phyloP scores from a whole-genome alignment of 2,329 filamentous ascomycete genomes.

The Sphaceloma murrayae region DNA sequence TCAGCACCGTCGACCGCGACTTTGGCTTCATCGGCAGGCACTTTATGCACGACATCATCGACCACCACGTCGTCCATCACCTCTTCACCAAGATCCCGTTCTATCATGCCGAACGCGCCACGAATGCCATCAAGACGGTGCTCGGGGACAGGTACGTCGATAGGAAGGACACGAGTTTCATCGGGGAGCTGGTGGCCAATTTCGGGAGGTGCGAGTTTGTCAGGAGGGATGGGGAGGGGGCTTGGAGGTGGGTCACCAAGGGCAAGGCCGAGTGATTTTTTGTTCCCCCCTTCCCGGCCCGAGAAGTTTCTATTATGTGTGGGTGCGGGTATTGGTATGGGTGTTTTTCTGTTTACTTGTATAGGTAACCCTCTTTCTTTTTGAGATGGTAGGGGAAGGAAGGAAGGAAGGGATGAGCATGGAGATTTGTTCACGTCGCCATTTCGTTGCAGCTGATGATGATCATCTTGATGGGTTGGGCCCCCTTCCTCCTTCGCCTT shows the following conservation, averaged over 20 bases:
- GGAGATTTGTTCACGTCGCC: too few relatives aligned
- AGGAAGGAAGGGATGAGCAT: too few relatives aligned
- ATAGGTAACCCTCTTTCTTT: too few relatives aligned
- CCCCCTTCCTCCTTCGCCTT: too few relatives aligned
- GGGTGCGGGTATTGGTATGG: too few relatives aligned
- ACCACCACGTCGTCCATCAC: slow-evolving; percentile 56
- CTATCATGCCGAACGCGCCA: slow-evolving; percentile 52
- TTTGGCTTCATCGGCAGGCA: slow-evolving; percentile 56
- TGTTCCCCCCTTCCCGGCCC: too few relatives aligned
- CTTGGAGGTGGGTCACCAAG: slow-evolving; percentile 5
- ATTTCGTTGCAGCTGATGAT: too few relatives aligned
- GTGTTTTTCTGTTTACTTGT: not conserved
- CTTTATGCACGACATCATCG: slow-evolving; percentile 58
- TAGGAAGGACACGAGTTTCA: slow-evolving; percentile 43
- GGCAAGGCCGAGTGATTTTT: not conserved
- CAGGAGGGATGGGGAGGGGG: not conserved
- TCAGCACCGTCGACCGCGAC: slow-evolving; percentile 55
- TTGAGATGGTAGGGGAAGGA: too few relatives aligned
- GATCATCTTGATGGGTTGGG: too few relatives aligned
- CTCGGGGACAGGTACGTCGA: slow-evolving; percentile 44
- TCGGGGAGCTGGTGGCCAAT: slow-evolving; percentile 67
- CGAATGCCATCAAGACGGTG: slow-evolving; percentile 47
- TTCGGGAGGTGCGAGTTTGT: slow-evolving; percentile 87
- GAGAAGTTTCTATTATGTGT: too few relatives aligned
- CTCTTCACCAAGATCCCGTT: slow-evolving; percentile 47